A percentile compares a stretch with the other conserved stretches of the same genome.
Evolutionary conservation across 805 yeast genomes (phyloP).

Genomic region (Wilhelminamyces savonicus): DNA sequence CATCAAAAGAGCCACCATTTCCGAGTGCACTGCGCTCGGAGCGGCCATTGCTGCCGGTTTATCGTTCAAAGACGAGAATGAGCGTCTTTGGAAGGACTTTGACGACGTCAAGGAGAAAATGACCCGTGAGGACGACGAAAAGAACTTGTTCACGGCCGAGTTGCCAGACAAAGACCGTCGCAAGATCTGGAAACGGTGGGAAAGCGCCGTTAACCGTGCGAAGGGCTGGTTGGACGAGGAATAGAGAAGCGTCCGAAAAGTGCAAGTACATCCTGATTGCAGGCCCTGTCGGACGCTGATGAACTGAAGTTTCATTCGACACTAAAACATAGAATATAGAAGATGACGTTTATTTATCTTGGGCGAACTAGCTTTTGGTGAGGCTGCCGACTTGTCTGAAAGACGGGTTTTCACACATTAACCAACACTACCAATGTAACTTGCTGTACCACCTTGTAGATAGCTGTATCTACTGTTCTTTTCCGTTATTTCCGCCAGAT

Average conservation of each 20-base stretch:
- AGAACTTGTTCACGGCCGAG: slow-evolving; percentile 28
- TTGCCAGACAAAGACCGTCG: slow-evolving; percentile 55
- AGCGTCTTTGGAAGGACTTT: slow-evolving; percentile 68
- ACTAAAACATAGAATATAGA: too few species aligned
- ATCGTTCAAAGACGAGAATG: slow-evolving; percentile 38
- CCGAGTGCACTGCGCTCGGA: slow-evolving; percentile 93
- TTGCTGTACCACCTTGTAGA: too few species aligned
- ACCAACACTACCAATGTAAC: too few species aligned
- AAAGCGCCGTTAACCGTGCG: slow-evolving; percentile 74
- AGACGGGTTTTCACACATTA: too few species aligned
- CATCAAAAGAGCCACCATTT: slow-evolving; percentile 71
- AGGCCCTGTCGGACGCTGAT: background rate
- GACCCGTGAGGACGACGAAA: slow-evolving; percentile 16
- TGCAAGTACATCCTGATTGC: background rate
- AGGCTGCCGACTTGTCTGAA: too few species aligned
- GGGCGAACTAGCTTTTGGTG: too few species aligned
- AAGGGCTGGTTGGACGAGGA: slow-evolving; percentile 66
- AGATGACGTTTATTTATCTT: too few species aligned
- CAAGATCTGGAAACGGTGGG: slow-evolving; percentile 71
- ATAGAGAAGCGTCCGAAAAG: background rate
- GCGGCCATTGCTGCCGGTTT: slow-evolving; percentile 96
- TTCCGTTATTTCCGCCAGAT: too few species aligned
- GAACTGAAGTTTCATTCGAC: too few species aligned
- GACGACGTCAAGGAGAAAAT: slow-evolving; percentile 54
- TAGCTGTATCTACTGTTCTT: too few species aligned